These are phyloP conservation scores for Fusarium papillatum DNA, from an alignment of 2,329 filamentous ascomycete species.

Conservation along the genomic window DNA sequence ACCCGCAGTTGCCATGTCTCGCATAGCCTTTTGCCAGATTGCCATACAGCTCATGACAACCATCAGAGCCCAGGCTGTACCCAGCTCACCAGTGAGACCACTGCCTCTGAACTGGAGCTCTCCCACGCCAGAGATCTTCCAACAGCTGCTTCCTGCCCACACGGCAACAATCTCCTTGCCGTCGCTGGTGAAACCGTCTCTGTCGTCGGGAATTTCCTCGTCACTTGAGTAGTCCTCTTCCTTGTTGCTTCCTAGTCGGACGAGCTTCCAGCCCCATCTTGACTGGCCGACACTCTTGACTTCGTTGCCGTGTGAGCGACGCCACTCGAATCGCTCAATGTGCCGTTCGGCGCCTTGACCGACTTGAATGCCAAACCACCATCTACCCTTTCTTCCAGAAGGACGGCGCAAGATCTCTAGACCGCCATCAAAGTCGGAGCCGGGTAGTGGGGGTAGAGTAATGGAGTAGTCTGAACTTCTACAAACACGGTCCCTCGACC, in stretches of 20 bases:
- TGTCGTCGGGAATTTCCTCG: constrained; percentile 5
- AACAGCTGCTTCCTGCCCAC: constrained; percentile 31
- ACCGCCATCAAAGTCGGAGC: background rate
- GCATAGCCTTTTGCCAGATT: constrained; percentile 34
- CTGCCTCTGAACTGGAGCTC: constrained; percentile 43
- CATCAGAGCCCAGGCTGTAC: constrained; percentile 41
- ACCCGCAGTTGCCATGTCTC: constrained; percentile 21
- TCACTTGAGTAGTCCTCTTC: constrained; percentile 19
- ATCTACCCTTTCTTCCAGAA: constrained; percentile 16
- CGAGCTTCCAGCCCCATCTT: constrained; percentile 40
- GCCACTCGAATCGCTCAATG: constrained; percentile 41
- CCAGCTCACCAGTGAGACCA: constrained; percentile 44
- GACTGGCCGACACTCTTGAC: constrained; percentile 36
- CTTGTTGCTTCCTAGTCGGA: constrained; percentile 31
- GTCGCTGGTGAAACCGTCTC: constrained; percentile 37
- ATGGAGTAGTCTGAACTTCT: constrained; percentile 27
- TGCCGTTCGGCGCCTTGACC: constrained; percentile 21
- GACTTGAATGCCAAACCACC: constrained; percentile 39
- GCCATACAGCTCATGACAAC: constrained; percentile 43
- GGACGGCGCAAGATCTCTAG: constrained; percentile 31
- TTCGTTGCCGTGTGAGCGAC: constrained; percentile 35
- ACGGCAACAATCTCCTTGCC: constrained; percentile 42
- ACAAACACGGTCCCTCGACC: background rate
- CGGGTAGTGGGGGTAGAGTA: constrained; percentile 18
- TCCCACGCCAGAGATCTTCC: constrained; percentile 34